phyloP scores from a whole-genome alignment of 2,329 filamentous ascomycete species.

The Pseudohalonectria lignicola region DNA sequence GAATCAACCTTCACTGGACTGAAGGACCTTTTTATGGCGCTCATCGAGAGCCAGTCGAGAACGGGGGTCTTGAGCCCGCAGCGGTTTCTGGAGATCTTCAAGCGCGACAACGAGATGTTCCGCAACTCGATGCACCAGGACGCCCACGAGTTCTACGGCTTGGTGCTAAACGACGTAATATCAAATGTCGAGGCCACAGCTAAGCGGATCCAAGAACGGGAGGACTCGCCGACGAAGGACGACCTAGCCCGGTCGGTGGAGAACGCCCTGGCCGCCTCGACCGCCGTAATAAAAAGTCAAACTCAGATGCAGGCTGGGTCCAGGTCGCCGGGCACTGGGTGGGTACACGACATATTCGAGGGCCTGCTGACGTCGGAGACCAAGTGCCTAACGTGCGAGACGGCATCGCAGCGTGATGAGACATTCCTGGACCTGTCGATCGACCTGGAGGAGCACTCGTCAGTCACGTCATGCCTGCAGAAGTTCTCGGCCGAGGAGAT shows the following conservation, averaged over 20 bases:
- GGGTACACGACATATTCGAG: constrained; percentile 97
- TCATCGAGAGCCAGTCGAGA: constrained; percentile 70
- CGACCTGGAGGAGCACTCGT: constrained; percentile 88
- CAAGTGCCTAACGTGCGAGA: constrained; percentile 92
- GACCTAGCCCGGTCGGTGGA: constrained; percentile 41
- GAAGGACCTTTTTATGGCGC: constrained; percentile 90
- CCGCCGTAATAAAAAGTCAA: constrained; percentile 8
- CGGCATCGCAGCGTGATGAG: constrained; percentile 87
- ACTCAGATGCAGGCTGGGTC: constrained; percentile 23
- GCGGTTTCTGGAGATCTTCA: constrained; percentile 86
- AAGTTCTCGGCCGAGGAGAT: constrained; percentile 98
- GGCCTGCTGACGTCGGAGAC: constrained; percentile 92
- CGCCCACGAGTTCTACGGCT: constrained; percentile 91
- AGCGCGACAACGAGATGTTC: constrained; percentile 94
- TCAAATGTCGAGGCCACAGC: constrained; percentile 87
- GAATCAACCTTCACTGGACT: constrained; percentile 90
- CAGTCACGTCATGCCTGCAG: constrained; percentile 85
- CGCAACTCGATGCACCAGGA: constrained; percentile 96
- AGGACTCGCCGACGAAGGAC: constrained; percentile 17
- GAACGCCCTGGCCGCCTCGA: constrained; percentile 24
- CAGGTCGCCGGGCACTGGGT: constrained; percentile 58
- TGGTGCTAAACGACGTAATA: constrained; percentile 92
- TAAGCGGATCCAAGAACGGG: constrained; percentile 42
- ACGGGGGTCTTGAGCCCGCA: constrained; percentile 88
- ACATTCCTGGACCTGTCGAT: constrained; percentile 94